Evolutionary conservation across 805 yeast genomes (phyloP).

Genomic region (Zygoascus tannicola): DNA sequence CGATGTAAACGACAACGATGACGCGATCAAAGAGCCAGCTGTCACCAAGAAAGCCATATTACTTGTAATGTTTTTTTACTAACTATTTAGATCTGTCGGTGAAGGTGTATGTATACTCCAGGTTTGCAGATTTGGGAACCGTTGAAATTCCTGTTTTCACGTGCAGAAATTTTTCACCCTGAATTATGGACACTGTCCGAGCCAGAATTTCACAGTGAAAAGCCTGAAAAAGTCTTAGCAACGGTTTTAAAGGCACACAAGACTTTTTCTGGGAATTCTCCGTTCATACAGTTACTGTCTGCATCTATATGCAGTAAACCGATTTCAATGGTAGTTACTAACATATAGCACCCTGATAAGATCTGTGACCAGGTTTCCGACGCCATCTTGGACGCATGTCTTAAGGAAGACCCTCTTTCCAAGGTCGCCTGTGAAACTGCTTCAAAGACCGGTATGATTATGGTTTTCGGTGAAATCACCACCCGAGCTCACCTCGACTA

Average conservation of each 20-base stretch:
- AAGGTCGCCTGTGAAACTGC: constrained; percentile 99
- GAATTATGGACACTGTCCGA: no score
- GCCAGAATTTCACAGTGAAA: no score
- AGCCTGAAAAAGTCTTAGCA: no score
- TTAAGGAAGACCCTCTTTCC: constrained; percentile 89
- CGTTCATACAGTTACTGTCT: background rate
- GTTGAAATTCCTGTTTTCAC: background rate
- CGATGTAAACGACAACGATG: background rate
- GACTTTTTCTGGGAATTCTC: background rate
- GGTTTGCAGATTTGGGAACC: background rate
- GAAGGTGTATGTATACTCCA: constrained; percentile 35
- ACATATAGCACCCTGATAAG: constrained; percentile 34
- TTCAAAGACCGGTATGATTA: constrained; percentile 97
- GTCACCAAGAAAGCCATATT: no score
- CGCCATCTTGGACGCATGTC: constrained; percentile 96
- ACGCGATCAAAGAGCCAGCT: no score
- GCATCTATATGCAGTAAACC: no score
- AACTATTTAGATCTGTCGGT: constrained; percentile 40
- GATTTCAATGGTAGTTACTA: background rate
- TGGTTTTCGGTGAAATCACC: constrained; percentile 99
- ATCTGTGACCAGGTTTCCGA: constrained; percentile 97
- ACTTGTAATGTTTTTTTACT: background rate
- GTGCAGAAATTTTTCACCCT: no score
- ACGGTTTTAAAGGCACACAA: no score
- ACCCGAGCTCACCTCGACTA: constrained; percentile 91